These are phyloP conservation scores for Phytopythium boreale DNA, from an alignment of 352 stramenopile species.

Conservation along the genomic window DNA sequence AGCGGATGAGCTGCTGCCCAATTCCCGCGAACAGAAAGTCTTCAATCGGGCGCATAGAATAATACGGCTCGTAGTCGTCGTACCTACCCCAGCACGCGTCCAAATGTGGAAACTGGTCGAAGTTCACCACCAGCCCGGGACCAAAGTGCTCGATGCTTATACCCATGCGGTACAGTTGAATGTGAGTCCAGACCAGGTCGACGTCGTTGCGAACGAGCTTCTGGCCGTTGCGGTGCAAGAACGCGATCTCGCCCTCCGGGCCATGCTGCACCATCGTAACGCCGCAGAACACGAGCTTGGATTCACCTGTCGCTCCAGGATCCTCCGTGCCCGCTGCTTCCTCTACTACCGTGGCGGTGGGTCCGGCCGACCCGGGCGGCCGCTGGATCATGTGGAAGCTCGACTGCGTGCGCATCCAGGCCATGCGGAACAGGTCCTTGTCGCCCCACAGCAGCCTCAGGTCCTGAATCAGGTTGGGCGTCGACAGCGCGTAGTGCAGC, in stretches of 20 bases:
- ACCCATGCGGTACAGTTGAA: neutral
- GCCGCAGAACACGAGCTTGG: slow-evolving; percentile 46
- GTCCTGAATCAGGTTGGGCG: slow-evolving; percentile 33
- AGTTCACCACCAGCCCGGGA: neutral
- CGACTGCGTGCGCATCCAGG: neutral
- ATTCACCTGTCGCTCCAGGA: no score
- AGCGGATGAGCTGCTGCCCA: neutral
- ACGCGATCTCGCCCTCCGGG: slow-evolving; percentile 63
- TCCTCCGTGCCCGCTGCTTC: no score
- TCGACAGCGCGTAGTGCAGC: slow-evolving; percentile 52
- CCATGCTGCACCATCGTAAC: slow-evolving; percentile 78
- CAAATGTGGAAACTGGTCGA: neutral
- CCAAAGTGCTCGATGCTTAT: neutral
- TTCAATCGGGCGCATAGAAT: neutral
- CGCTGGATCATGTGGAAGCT: neutral
- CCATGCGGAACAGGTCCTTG: no score
- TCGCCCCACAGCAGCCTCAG: slow-evolving; percentile 35
- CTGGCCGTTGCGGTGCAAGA: slow-evolving; percentile 78
- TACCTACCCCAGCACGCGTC: neutral
- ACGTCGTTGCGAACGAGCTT: neutral
- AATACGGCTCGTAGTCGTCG: neutral
- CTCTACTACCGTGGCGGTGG: neutral
- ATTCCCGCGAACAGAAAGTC: neutral
- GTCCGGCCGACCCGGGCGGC: neutral
- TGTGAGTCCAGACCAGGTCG: neutral